Evolutionary conservation across 2,329 filamentous ascomycete species (phyloP).

Genomic region (Macroventuria anomochaeta): DNA sequence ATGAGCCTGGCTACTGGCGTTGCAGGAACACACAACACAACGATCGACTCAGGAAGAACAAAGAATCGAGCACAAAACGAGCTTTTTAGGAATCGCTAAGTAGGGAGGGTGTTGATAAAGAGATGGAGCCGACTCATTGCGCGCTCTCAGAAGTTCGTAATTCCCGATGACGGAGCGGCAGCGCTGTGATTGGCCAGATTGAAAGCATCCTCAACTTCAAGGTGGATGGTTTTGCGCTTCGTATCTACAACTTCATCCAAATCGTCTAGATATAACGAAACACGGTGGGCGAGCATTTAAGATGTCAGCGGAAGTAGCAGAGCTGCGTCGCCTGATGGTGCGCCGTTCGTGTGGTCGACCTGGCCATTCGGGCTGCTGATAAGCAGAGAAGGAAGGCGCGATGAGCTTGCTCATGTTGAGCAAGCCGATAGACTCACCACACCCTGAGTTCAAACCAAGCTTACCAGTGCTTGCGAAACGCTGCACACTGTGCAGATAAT

Average conservation of each 20-base stretch:
- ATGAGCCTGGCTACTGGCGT: background rate
- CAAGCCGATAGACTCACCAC: background rate
- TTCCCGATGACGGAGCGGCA: slow-evolving; percentile 7
- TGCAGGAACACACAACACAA: background rate
- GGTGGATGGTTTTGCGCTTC: background rate
- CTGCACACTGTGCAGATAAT: background rate
- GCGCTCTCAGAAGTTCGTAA: slow-evolving; percentile 5
- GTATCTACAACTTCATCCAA: background rate
- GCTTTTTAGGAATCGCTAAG: background rate
- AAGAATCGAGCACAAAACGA: background rate
- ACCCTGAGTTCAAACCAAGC: background rate
- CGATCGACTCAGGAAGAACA: background rate
- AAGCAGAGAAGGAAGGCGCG: slow-evolving; percentile 27
- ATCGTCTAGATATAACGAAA: background rate
- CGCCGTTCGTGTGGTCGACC: background rate
- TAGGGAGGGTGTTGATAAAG: slow-evolving; percentile 2
- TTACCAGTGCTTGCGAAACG: background rate
- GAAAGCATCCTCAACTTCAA: slow-evolving; percentile 23
- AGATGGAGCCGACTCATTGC: slow-evolving; percentile 4
- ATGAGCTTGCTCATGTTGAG: slow-evolving; percentile 16
- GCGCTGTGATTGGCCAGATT: slow-evolving; percentile 34
- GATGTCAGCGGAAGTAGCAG: background rate
- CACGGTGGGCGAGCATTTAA: background rate
- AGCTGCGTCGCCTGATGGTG: slow-evolving; percentile 23
- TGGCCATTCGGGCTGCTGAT: background rate